Base-by-base conservation (phyloP, 192 early-diverging fungal species). In the Coemansia sp. region DNA sequence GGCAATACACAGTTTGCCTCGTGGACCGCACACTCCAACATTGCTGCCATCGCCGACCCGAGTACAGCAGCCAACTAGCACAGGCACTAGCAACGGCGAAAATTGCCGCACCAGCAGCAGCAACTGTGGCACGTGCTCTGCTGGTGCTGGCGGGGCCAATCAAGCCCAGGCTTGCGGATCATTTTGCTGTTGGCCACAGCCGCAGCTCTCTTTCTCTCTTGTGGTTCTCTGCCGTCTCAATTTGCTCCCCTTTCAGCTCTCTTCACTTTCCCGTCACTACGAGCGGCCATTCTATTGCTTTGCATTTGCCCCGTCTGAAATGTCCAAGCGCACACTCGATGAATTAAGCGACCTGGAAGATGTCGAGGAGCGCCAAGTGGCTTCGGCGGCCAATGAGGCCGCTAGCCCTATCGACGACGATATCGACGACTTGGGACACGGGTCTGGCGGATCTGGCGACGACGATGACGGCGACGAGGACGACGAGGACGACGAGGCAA, bases 321-420 rank as follows among this genome's bases (percentile, higher is more conserved):
- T 51, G 50, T 51, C 50, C 3, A 51, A 51, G 13, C 50, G 50
- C 50, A 51, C 50, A 51, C 9, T 11, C 10, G 50, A 51, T 24
- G 50, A 51, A 28, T 51, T 51, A 10, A 11, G 28, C 4, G 24
- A 13, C 50, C 28, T 11, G 13, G 10, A 10, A 2, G 21, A 14
- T 18, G 4, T 13, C 11, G 50, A 51, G 4, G 50, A 51, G 10
- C 24, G 28, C 10, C 23, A 51, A 14, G 23, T 28, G 11, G 50
- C 50, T 0, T 11, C 50, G 23, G 11, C 24, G 21, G 50, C 11
- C 50, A 26, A 26, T 26, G 50, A 51, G 5, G 23, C 23, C 28
- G 24, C 50, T 28, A 74, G 70, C 67, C 58, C 70, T 36, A 14
- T 21, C 3, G 75, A 65, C 34, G 65, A 67, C 2, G 59, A 59